Percentiles rank a stretch among this genome's conserved stretches.
Evolutionary conservation across 257 asterid species (phyloP).

Genomic region (Leptodermis oblonga): DNA sequence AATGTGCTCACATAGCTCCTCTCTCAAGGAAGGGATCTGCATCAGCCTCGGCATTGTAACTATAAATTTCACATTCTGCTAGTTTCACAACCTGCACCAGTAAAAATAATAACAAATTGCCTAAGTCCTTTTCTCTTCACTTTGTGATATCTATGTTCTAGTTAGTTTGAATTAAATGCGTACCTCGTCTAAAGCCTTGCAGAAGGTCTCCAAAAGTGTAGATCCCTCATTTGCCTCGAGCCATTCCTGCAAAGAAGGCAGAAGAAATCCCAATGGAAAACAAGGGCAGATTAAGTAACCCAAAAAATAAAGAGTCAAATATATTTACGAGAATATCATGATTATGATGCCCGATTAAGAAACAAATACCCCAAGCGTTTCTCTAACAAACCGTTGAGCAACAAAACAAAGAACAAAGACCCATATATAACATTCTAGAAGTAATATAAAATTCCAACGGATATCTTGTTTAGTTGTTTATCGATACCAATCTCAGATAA

Average conservation of each 20-base stretch:
- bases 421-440: neutral
- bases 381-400: neutral
- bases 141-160: neutral
- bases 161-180: conserved; percentile 13
- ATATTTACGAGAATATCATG: neutral
- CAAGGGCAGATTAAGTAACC: neutral
- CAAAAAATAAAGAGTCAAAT: neutral
- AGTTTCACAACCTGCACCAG: conserved; percentile 72
- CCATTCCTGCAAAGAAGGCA: conserved; percentile 72
- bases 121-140: neutral
- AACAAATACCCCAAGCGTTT: neutral
- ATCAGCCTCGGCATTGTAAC: conserved; percentile 84
- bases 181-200: conserved; percentile 95
- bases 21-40: conserved; percentile 80
- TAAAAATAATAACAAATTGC: conserved; percentile 10
- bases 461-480: neutral
- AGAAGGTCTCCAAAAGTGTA: conserved; percentile 59
- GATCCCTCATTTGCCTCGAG: conserved; percentile 55
- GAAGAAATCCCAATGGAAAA: neutral
- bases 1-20: conserved; percentile 74
- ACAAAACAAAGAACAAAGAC: neutral
- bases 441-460: neutral
- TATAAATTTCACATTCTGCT: conserved; percentile 87
- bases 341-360: neutral
- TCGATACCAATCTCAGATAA: neutral